These are phyloP conservation scores for Yarrowia sp. DNA, from an alignment of 805 yeast species.

Conservation along the genomic window DNA sequence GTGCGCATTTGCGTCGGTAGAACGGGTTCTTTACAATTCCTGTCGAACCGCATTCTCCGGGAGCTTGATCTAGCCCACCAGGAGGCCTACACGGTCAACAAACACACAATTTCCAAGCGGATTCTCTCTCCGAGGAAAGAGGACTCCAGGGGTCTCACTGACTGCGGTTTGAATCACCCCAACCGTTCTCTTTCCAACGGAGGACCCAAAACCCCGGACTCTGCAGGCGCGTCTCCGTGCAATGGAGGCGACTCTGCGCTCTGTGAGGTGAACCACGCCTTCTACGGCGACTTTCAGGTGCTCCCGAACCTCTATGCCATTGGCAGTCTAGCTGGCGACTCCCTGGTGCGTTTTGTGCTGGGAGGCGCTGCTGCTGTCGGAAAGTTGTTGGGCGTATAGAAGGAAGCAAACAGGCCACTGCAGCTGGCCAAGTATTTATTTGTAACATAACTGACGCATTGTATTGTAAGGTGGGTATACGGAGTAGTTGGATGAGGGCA, in stretches of 20 bases:
- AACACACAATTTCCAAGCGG: constrained; percentile 25
- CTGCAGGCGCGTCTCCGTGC: constrained; percentile 27
- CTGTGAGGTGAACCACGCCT: neutral
- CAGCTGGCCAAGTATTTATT: neutral
- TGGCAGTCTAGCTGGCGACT: constrained; percentile 39
- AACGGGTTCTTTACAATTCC: constrained; percentile 35
- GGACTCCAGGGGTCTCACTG: neutral
- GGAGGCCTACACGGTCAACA: constrained; percentile 24
- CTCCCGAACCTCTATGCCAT: constrained; percentile 33
- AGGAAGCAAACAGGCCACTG: no score
- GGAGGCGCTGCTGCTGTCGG: constrained; percentile 38
- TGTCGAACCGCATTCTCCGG: constrained; percentile 29
- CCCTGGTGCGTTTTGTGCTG: constrained; percentile 36
- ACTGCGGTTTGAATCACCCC: neutral
- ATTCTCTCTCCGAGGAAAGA: constrained; percentile 17
- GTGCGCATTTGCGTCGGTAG: constrained; percentile 37
- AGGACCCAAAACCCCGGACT: constrained; percentile 10
- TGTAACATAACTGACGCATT: constrained; percentile 11
- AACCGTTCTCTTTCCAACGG: neutral
- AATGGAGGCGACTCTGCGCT: neutral
- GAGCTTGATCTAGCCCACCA: neutral
- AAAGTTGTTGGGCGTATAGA: constrained; percentile 31
- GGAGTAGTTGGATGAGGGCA: no score
- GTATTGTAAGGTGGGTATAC: neutral
- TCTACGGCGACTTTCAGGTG: constrained; percentile 29